Evolutionary conservation across 768 basidiomycete species (phyloP).

Genomic region (Rhodotorula taiwanensis): DNA sequence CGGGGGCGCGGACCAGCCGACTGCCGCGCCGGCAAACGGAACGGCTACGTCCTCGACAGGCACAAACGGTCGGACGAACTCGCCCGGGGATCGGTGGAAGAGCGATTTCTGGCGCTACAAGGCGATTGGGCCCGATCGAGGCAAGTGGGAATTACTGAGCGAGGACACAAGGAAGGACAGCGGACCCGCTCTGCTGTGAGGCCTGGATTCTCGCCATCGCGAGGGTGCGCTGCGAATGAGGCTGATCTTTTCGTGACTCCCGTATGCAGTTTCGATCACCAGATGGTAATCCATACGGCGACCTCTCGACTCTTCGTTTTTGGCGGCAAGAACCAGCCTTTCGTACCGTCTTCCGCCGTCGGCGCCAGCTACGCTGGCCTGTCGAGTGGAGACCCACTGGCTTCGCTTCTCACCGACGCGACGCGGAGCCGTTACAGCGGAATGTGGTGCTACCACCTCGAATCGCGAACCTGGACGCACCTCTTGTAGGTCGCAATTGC

Average conservation of each 20-base stretch:
- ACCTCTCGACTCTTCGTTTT: slow-evolving; percentile 28
- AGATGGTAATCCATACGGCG: slow-evolving; percentile 21
- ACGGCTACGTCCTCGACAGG: too few relatives aligned
- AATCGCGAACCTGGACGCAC: slow-evolving; percentile 5
- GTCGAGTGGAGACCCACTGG: too few relatives aligned
- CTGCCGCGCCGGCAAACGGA: too few relatives aligned
- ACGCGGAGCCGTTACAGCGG: slow-evolving; percentile 10
- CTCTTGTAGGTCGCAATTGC: slow-evolving; percentile 25
- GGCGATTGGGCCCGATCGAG: slow-evolving; percentile 16
- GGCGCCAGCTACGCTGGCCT: neutral
- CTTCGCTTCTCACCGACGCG: neutral
- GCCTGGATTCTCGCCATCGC: too few relatives aligned
- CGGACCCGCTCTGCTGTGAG: slow-evolving; percentile 31
- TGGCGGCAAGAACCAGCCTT: slow-evolving; percentile 33
- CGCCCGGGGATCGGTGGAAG: neutral
- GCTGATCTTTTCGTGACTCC: neutral
- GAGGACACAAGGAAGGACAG: slow-evolving; percentile 27
- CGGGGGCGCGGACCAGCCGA: neutral
- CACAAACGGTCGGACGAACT: neutral
- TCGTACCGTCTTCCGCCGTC: neutral
- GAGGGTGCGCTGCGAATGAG: too few relatives aligned
- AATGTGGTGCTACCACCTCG: slow-evolving; percentile 27
- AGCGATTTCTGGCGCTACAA: slow-evolving; percentile 33
- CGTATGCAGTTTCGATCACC: slow-evolving; percentile 32
- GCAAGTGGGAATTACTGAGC: slow-evolving; percentile 31